Evolutionary conservation across 1,139 yeast species (phyloP).

Genomic region (Zygosaccharomyces pseudobailii): DNA sequence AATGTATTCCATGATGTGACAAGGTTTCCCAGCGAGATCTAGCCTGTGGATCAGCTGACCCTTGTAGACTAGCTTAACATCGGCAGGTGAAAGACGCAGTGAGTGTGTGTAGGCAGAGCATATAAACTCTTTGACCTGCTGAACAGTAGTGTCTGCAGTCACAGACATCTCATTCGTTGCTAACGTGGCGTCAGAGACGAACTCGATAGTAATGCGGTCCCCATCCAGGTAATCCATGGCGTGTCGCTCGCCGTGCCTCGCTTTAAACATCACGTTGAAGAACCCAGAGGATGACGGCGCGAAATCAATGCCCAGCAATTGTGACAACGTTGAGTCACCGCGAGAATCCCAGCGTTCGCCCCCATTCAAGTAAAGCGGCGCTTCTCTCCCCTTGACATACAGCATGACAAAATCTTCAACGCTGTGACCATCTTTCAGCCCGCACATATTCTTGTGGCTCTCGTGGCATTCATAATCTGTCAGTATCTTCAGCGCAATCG

Average conservation of each 20-base stretch:
- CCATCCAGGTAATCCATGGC: slow-evolving; percentile 1
- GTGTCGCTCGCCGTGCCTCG: slow-evolving; percentile 20
- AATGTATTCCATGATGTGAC: slow-evolving; percentile 20
- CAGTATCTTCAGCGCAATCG: slow-evolving; percentile 15
- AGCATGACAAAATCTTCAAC: slow-evolving; percentile 21
- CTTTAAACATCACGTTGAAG: slow-evolving; percentile 26
- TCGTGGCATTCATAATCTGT: slow-evolving; percentile 18
- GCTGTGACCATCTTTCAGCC: slow-evolving; percentile 15
- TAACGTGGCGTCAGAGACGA: slow-evolving; percentile 27
- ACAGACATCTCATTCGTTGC: slow-evolving; percentile 23
- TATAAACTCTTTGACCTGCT: slow-evolving; percentile 29
- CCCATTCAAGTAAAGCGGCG: slow-evolving; percentile 9
- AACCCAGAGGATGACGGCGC: slow-evolving; percentile 19
- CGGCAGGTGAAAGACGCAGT: slow-evolving; percentile 18
- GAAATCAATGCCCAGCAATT: slow-evolving; percentile 26
- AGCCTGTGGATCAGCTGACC: slow-evolving; percentile 24
- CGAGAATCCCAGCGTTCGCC: slow-evolving; percentile 11
- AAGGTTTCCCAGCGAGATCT: slow-evolving; percentile 19
- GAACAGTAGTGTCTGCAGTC: slow-evolving; percentile 23
- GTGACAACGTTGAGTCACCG: slow-evolving; percentile 18
- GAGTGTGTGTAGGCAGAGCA: slow-evolving; percentile 27
- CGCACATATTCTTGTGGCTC: slow-evolving; percentile 16
- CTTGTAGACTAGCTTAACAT: slow-evolving; percentile 27
- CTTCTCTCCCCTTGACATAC: slow-evolving; percentile 23
- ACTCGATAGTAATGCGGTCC: slow-evolving; percentile 17